phyloP scores from a whole-genome alignment of 768 basidiomycete genomes.

The Strobilomyces dryophilus region DNA sequence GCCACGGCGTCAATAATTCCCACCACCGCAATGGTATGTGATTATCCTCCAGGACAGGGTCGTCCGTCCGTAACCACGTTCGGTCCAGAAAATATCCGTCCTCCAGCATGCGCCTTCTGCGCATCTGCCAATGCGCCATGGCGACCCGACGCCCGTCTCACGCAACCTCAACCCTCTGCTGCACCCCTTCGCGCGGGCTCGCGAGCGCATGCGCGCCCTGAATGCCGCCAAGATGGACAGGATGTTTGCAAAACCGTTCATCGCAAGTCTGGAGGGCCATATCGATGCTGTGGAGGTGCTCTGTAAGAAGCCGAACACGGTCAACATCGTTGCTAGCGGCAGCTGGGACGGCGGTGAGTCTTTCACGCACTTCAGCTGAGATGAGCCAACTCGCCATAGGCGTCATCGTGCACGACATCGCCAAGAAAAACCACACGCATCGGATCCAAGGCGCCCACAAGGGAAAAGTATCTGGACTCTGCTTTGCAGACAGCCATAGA shows the following conservation, averaged over 20 bases:
- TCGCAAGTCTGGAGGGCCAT: conserved; percentile 88
- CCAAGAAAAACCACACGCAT: conserved; percentile 48
- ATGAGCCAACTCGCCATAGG: conserved; percentile 40
- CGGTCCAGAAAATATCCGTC: conserved; percentile 73
- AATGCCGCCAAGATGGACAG: conserved; percentile 96
- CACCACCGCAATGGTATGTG: conserved; percentile 15
- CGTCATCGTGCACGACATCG: conserved; percentile 80
- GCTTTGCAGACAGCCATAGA: conserved; percentile 60
- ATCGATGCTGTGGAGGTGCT: conserved; percentile 91
- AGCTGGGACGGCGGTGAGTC: conserved; percentile 92
- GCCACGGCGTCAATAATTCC: conserved; percentile 2
- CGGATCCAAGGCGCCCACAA: conserved; percentile 73
- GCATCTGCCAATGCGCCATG: conserved; percentile 69
- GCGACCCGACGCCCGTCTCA: conserved; percentile 83
- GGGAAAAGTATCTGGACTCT: conserved; percentile 80
- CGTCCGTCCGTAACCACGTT: conserved; percentile 2
- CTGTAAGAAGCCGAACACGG: conserved; percentile 63
- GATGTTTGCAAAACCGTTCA: conserved; percentile 97
- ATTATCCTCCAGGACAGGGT: not conserved
- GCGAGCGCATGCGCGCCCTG: conserved; percentile 90
- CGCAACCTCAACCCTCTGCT: conserved; percentile 93
- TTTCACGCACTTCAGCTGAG: not conserved
- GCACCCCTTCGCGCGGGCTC: conserved; percentile 89
- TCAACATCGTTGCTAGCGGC: conserved; percentile 82
- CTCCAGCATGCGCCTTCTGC: conserved; percentile 76